Conservation (phyloP, 441 rosid genomes). For the Euphorbia schlechtendalii region DNA sequence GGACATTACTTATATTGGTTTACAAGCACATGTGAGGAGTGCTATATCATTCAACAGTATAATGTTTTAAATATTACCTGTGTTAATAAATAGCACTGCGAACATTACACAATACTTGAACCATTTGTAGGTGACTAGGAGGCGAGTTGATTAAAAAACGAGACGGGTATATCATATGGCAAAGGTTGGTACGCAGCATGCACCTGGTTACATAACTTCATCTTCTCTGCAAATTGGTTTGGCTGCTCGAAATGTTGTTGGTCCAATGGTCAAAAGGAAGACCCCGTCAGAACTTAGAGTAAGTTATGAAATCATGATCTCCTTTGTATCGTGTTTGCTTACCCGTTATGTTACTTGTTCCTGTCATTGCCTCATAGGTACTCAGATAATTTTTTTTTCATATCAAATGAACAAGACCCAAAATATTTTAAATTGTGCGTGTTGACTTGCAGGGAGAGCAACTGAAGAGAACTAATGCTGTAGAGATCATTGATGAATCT, state of each 20-base stretch:
- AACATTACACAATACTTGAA: not conserved
- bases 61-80: not conserved
- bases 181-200: slow-evolving; percentile 43
- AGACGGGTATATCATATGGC: slow-evolving; percentile 37
- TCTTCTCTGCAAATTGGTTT: slow-evolving; percentile 47
- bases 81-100: too few relatives aligned
- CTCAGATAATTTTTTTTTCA: not conserved
- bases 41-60: not conserved
- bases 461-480: slow-evolving; percentile 42
- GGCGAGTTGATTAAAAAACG: slow-evolving; percentile 20
- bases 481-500: slow-evolving; percentile 54
- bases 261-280: slow-evolving; percentile 33
- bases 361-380: not conserved
- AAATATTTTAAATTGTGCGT: slow-evolving; percentile 43
- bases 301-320: slow-evolving; percentile 17
- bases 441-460: slow-evolving; percentile 70
- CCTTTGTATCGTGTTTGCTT: not conserved
- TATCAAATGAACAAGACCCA: slow-evolving; percentile 35
- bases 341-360: not conserved
- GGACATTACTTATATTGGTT: not conserved
- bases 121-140: too few relatives aligned
- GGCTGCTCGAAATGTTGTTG: slow-evolving; percentile 33
- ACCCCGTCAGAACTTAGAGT: slow-evolving; percentile 59
- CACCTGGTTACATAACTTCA: slow-evolving; percentile 36
- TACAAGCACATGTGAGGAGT: not conserved